Evolutionary conservation across 2,329 filamentous ascomycete genomes (phyloP), one percentile per base, ranked within the genome.

Genomic region (Exophiala sp.): DNA sequence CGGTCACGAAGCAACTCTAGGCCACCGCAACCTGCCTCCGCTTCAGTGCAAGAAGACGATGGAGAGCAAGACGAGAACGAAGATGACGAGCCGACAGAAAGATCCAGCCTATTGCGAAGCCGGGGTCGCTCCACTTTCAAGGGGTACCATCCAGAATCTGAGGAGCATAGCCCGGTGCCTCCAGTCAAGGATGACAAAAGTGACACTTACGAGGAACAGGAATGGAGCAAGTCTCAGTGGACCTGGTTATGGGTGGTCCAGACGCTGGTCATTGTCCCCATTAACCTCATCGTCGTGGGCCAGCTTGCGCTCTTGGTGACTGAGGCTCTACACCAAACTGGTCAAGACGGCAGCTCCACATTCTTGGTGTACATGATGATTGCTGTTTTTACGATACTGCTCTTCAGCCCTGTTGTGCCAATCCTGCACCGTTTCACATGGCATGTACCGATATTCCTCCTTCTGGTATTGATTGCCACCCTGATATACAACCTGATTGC

Each of bases 181-280:
- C 51, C 46, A 30, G 24, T 40, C 23, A 58, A 58, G 16, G 52
- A 60, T 3, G 62, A 64, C 9, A 55, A 54, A 16, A 50, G 65
- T 42, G 52, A 58, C 40, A 50, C 60, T 16, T 52, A 58, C 18
- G 62, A 63, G 46, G 93, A 97, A 64, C 93, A 97, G 66, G 71
- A 77, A 11, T 98, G 93, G 93, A 95, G 88, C 44, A 78, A 78
- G 2, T 77, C 77, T 30, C 71, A 97, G 46, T 88, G 88, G 1
- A 80, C 77, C 38, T 96, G 86, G 85, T 82, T 86, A 14, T 98
- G 93, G 93, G 68, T 93, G 35, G 60, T 95, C 14, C 90, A 98
- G 62, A 84, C 96, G 57, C 71, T 97, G 2, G 64, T 96, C 13
- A 71, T 94, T 8, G 86, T 81, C 0, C 89, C 90, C 0, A 79